phyloP scores from a whole-genome alignment of 768 basidiomycete species.

The Termitomyces sp. region DNA sequence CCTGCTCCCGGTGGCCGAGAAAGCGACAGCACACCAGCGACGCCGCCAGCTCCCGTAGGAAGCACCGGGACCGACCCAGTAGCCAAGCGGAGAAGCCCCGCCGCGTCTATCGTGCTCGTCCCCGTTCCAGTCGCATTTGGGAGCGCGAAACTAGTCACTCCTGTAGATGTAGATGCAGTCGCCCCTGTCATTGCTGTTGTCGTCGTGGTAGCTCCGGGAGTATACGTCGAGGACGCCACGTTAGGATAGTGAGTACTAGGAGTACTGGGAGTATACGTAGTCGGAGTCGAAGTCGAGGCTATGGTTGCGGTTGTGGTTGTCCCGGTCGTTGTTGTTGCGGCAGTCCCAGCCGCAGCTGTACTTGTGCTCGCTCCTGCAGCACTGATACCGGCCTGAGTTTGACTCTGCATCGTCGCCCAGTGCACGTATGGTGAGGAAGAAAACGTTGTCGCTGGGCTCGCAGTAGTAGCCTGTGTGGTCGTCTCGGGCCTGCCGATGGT shows the following conservation, averaged over 20 bases:
- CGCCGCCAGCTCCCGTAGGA: conserved; percentile 14
- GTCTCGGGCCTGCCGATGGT: neutral
- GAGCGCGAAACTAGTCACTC: conserved; percentile 4
- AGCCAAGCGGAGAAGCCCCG: conserved; percentile 19
- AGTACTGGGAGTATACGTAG: conserved; percentile 1
- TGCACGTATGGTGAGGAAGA: conserved; percentile 1
- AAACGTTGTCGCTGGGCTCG: neutral
- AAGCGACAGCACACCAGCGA: conserved; percentile 5
- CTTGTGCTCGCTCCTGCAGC: neutral
- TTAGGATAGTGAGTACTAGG: conserved; percentile 5
- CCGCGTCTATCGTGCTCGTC: conserved; percentile 15
- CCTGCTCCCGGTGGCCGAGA: conserved; percentile 20
- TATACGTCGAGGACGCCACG: conserved; percentile 3
- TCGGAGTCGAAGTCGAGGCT: too few relatives aligned
- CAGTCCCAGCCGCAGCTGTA: neutral
- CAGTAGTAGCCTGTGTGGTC: neutral
- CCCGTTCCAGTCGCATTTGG: conserved; percentile 2
- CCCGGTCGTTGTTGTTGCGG: neutral
- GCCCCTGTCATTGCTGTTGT: conserved; percentile 1
- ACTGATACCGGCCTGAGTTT: neutral
- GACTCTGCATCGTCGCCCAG: conserved; percentile 6
- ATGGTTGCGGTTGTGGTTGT: neutral
- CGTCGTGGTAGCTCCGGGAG: neutral
- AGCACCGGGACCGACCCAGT: conserved; percentile 10
- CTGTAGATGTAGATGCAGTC: neutral